Base-by-base conservation (phyloP, 2,329 filamentous ascomycete genomes). In the Metarhizium guizhouense region DNA sequence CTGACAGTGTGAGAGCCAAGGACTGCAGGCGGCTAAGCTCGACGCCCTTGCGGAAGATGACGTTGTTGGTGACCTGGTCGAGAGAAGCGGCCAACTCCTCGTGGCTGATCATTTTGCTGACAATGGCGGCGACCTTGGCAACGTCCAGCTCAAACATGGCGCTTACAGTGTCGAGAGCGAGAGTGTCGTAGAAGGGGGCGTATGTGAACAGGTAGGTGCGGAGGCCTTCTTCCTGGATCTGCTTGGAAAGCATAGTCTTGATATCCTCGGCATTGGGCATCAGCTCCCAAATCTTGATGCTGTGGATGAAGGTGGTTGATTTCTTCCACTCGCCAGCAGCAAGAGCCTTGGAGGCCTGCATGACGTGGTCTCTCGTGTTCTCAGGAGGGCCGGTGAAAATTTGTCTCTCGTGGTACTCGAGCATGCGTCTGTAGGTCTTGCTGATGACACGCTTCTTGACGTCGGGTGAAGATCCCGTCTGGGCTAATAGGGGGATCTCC, bases 101-200 rank as follows among this genome's bases (percentile, higher is more conserved):
- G 78, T 99, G 94, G 67, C 91, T 95, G 73, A 99, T 97, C 94
- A 99, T 99, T 80, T 95, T 95, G 81, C 90, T 95, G 67, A 99
- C 85, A 55, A 99, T 86, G 40, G 94, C 91, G n/a, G 88, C 80
- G 53, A 96, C 92, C 82, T 97, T 97, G 76, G 87, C 84, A 64
- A 87, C 78, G 56, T 92, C 83, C 29, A 99, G 86, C 75, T 99
- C 94, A 72, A 99, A 99, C 94, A 99, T 99, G 62, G 78, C 79
- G 60, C 90, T 87, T 58, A 99, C 82, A 29, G 92, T 95, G 62
- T 83, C 80, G 64, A 96, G 81, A 58, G 91, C 87, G 58, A 99
- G 84, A 25, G 94, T 97, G 76, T 99, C 94, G 79, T 99, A 99
- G 82, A 95, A 99, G 54, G 94, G 94, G 42, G 95, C 94, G 74